Percentiles rank a stretch among this genome's conserved stretches.
These are phyloP conservation scores for Rhodotorula taiwanensis DNA, from an alignment of 768 basidiomycete genomes.

Conservation along the genomic window DNA sequence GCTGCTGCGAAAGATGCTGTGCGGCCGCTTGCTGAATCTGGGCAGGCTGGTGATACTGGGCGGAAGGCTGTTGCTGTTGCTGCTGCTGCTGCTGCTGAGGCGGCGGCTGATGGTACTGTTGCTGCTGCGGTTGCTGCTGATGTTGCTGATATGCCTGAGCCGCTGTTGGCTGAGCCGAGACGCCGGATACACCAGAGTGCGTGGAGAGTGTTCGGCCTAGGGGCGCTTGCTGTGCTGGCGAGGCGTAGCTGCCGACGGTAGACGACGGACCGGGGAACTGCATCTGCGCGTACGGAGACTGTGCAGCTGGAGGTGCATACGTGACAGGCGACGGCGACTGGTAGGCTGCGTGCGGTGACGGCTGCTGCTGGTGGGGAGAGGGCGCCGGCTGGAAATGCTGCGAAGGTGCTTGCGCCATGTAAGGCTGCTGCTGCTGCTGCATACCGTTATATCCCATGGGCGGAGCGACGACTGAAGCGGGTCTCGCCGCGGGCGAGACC, in stretches of 20 bases:
- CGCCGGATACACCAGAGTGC: constrained; percentile 17
- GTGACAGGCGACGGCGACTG: neutral
- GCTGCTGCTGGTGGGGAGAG: constrained; percentile 39
- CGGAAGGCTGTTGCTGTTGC: constrained; percentile 41
- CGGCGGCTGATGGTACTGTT: constrained; percentile 17
- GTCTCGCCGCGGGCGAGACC: constrained; percentile 32
- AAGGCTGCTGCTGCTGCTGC: constrained; percentile 14
- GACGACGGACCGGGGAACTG: neutral
- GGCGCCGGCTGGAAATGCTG: constrained; percentile 13
- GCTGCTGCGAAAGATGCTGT: too few species aligned
- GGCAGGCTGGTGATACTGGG: too few species aligned
- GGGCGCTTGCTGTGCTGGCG: neutral
- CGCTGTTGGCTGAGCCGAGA: constrained; percentile 33
- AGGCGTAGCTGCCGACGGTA: neutral
- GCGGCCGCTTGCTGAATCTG: constrained; percentile 27
- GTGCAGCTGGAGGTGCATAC: neutral
- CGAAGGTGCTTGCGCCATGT: constrained; percentile 11
- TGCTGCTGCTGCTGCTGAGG: neutral
- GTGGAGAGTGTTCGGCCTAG: constrained; percentile 9
- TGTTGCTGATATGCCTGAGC: constrained; percentile 16
- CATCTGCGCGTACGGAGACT: neutral
- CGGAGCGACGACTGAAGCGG: constrained; percentile 18
- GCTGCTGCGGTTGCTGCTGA: neutral
- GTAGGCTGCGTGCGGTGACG: neutral
- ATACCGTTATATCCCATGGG: neutral